phyloP scores from a whole-genome alignment of 139 green algal genomes.

The Picochlorum sp. region DNA sequence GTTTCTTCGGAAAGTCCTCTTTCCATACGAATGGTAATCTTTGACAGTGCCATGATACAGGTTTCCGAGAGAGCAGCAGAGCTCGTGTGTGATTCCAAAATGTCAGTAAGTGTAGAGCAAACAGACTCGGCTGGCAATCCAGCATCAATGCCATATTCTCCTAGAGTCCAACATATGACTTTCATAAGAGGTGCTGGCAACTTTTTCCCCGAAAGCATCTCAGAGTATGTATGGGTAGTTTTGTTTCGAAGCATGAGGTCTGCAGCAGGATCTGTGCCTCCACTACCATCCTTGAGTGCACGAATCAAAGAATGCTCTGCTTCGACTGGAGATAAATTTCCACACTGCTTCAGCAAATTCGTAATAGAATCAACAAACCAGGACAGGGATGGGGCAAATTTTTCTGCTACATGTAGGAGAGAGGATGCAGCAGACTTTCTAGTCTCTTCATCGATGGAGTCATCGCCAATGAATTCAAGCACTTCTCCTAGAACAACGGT shows the following conservation, averaged over 20 bases:
- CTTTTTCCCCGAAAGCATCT: conserved; percentile 50
- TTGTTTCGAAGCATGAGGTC: conserved; percentile 33
- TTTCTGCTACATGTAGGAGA: conserved; percentile 76
- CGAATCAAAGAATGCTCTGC: conserved; percentile 68
- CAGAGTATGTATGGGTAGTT: conserved; percentile 52
- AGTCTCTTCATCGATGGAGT: conserved; percentile 42
- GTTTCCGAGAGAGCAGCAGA: conserved; percentile 13
- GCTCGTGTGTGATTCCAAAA: conserved; percentile 29
- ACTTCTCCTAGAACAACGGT: conserved; percentile 88
- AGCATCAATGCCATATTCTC: conserved; percentile 75
- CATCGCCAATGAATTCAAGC: conserved; percentile 70
- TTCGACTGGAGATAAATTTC: not conserved
- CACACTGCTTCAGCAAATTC: conserved; percentile 28
- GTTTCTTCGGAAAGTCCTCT: conserved; percentile 28
- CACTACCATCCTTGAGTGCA: conserved; percentile 79
- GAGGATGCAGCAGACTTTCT: conserved; percentile 28
- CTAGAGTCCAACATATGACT: conserved; percentile 73
- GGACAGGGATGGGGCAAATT: conserved; percentile 62
- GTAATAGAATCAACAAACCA: conserved; percentile 92
- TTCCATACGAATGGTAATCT: conserved; percentile 46
- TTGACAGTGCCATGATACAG: conserved; percentile 43
- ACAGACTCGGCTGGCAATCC: conserved; percentile 19
- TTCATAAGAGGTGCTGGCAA: conserved; percentile 64
- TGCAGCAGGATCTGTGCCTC: conserved; percentile 30
- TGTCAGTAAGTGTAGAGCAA: conserved; percentile 41